Evolutionary conservation across 139 green algal species (phyloP).

Genomic region (Chlamydomonas schloesseri): DNA sequence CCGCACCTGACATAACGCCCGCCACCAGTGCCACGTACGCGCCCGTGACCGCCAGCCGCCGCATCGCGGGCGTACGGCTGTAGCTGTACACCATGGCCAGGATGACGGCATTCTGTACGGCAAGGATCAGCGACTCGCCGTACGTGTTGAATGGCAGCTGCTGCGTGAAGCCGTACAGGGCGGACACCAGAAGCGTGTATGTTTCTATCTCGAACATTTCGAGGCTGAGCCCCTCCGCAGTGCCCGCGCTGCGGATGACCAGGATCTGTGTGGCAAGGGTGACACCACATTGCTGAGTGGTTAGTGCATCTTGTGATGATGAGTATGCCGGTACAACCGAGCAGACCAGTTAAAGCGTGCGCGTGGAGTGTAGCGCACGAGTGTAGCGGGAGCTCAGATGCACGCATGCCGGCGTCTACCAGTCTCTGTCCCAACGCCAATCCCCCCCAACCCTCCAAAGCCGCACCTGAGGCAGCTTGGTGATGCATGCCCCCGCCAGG

Average conservation of each 20-base stretch:
- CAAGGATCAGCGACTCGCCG: slow-evolving; percentile 75
- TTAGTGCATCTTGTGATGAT: neutral
- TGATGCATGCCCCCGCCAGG: slow-evolving; percentile 71
- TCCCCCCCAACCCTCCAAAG: neutral
- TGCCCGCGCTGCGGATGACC: slow-evolving; percentile 60
- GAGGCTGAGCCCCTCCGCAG: slow-evolving; percentile 76
- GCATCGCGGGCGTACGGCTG: slow-evolving; percentile 36
- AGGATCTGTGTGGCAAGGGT: slow-evolving; percentile 73
- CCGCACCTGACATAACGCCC: slow-evolving; percentile 33
- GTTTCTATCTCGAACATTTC: slow-evolving; percentile 85
- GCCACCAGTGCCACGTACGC: slow-evolving; percentile 27
- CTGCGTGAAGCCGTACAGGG: slow-evolving; percentile 78
- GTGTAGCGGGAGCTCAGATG: no score
- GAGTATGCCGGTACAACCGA: no score
- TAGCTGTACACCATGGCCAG: slow-evolving; percentile 82
- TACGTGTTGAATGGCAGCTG: slow-evolving; percentile 83
- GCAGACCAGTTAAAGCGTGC: no score
- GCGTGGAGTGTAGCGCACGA: no score
- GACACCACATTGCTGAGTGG: neutral
- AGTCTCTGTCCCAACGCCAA: no score
- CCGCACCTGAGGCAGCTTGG: slow-evolving; percentile 87
- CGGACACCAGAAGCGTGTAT: slow-evolving; percentile 71
- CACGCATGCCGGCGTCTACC: no score
- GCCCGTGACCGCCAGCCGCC: neutral
- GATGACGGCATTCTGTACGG: slow-evolving; percentile 75